Conservation (phyloP, 148 eudicot species). For the Camellia lanceoleosa region DNA sequence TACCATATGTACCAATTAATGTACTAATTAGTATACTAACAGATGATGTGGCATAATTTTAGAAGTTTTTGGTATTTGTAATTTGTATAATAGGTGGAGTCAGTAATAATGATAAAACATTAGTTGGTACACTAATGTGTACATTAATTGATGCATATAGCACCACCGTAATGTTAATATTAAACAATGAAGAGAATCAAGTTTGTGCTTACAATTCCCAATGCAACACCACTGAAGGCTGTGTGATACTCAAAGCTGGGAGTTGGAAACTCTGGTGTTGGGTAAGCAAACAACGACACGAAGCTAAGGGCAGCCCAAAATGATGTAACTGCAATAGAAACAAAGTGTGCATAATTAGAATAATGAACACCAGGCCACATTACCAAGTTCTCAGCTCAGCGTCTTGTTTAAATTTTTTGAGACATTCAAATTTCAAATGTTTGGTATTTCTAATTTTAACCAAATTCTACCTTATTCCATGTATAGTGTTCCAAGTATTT, state of each 20-base stretch:
- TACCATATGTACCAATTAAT: no score
- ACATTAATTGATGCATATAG: no score
- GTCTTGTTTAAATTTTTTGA: background rate
- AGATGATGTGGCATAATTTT: no score
- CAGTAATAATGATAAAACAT: no score
- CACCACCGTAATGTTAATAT: background rate
- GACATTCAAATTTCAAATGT: background rate
- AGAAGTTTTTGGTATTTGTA: no score
- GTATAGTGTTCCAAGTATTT: no score
- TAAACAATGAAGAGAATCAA: background rate
- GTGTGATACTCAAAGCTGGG: conserved; percentile 95
- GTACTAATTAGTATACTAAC: no score
- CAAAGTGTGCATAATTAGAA: conserved; percentile 4
- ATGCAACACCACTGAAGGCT: conserved; percentile 87
- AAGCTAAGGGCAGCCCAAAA: conserved; percentile 95
- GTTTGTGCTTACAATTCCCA: conserved; percentile 80
- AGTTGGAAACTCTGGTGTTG: conserved; percentile 88
- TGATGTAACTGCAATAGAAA: conserved; percentile 59
- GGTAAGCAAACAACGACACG: conserved; percentile 87
- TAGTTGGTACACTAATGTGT: no score
- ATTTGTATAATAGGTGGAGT: no score
- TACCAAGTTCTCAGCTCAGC: background rate
- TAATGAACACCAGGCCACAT: background rate
- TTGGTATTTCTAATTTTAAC: background rate
- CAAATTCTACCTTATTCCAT: background rate